phyloP scores from a whole-genome alignment of 2,329 filamentous ascomycete species.

The Penicillium sp. region DNA sequence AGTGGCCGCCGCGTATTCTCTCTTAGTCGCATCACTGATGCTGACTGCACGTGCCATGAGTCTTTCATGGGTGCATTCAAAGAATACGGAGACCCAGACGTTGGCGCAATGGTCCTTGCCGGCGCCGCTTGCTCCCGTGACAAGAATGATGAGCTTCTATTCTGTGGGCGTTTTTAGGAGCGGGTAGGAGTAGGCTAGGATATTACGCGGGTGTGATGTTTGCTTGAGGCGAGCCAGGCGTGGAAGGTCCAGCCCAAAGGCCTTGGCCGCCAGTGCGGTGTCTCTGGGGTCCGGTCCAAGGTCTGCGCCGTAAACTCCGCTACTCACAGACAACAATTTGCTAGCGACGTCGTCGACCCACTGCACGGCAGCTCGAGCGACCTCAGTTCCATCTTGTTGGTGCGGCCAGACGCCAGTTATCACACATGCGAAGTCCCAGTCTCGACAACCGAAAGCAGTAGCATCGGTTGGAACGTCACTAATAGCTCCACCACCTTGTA shows the following conservation, averaged over 20 bases:
- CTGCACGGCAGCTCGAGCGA: slow-evolving; percentile 39
- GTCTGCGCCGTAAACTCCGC: slow-evolving; percentile 60
- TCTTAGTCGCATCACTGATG: slow-evolving; percentile 60
- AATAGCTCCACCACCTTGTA: slow-evolving; percentile 59
- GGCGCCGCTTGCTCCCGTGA: slow-evolving; percentile 52
- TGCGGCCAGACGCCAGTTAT: slow-evolving; percentile 63
- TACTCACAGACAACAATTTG: slow-evolving; percentile 52
- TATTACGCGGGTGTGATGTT: slow-evolving; percentile 49
- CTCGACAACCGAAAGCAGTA: slow-evolving; percentile 62
- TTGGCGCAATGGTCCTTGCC: slow-evolving; percentile 63
- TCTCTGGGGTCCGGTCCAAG: slow-evolving; percentile 64
- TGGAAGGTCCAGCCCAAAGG: slow-evolving; percentile 57
- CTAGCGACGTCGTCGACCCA: slow-evolving; percentile 60
- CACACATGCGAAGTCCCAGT: slow-evolving; percentile 65
- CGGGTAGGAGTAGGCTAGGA: slow-evolving; percentile 59
- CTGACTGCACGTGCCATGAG: slow-evolving; percentile 49
- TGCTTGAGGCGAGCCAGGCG: slow-evolving; percentile 56
- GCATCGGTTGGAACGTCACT: slow-evolving; percentile 45
- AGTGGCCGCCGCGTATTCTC: slow-evolving; percentile 53
- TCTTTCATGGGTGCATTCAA: slow-evolving; percentile 16
- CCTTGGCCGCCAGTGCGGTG: slow-evolving; percentile 48
- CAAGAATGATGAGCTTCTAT: slow-evolving; percentile 56
- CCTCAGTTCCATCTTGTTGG: slow-evolving; percentile 40
- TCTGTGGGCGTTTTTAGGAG: slow-evolving; percentile 41
- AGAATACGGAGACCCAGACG: slow-evolving; percentile 52